Base-by-base conservation (phyloP, 371 early-diverging fungal species). In the Phascolomyces articulosus region DNA sequence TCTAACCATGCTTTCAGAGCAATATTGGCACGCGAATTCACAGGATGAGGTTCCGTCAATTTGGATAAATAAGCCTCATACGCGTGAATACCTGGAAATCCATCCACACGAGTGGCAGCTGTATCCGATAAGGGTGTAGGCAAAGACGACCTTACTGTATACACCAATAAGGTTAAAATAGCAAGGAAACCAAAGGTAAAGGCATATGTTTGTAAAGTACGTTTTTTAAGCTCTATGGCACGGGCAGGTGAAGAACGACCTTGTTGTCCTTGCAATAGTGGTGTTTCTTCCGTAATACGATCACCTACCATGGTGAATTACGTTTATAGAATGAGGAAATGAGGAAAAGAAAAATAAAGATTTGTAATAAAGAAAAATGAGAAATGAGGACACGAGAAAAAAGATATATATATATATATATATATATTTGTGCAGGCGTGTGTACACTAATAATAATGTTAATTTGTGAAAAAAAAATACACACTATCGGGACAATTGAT, bases 11-110 rank as follows among this genome's bases (percentile, higher is more conserved):
- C 63, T 40, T 67, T 60, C 66, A 74, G 70, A 4, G 54, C 59
- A 16, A 69, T 74, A 51, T 75, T 79, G 28, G 80, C 85, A n/a
- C 80, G 80, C 16, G 79, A 73, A 56, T 85, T 87, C 31, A 75
- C 72, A 2, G 88, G 74, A 48, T 86, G 86, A 16, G 88, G 88
- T 38, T 70, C 72, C 34, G 71, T 78, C 31, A 85, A 82, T n/a
- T 73, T 73, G 44, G 67, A 73, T 40, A 87, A 65, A 54, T 87
- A 85, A 21, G 63, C 72, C 24, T 85, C 71, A 65, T 79, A 87
- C 1, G 85, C 84, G 62, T 81, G 81, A 26, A 80, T 60, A 11
- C 85, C 82, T 9, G 85, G 68, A 64, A 84, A 84, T n/a, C 69
- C 78, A 51, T 61, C 27, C 1, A 11, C 27, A 1, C 20, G 59